A percentile compares a stretch with the other conserved stretches of the same genome.
Conservation (phyloP, 129 eudicot species). For the Dittrichia graveolens region DNA sequence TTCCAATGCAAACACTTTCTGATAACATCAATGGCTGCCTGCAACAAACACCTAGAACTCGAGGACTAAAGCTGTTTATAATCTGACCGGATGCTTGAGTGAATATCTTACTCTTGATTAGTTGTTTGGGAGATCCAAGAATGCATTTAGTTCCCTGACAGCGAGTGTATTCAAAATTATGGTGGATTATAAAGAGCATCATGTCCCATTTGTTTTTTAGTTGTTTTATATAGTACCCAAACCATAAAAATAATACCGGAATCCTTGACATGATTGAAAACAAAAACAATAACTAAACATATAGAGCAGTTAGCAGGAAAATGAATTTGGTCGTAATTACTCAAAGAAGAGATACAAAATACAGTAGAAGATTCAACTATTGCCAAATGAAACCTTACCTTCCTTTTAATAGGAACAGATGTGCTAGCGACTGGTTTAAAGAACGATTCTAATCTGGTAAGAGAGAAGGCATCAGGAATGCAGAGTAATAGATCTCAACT, state of each 20-base stretch:
- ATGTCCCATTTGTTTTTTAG: constrained; percentile 10
- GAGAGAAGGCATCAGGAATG: constrained; percentile 10
- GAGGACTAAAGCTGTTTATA: constrained; percentile 48
- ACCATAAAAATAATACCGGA: neutral
- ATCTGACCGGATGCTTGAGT: constrained; percentile 41
- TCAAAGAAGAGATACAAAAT: neutral
- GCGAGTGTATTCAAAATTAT: constrained; percentile 46
- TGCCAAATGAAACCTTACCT: constrained; percentile 46
- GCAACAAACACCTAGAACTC: constrained; percentile 41
- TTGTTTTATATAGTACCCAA: constrained; percentile 10
- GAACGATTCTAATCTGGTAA: constrained; percentile 87
- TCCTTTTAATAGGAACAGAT: constrained; percentile 68
- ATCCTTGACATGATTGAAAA: neutral
- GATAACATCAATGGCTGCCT: constrained; percentile 42
- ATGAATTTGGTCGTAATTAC: constrained; percentile 10
- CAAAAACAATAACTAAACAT: neutral
- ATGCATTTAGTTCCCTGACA: constrained; percentile 76
- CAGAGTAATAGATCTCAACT: neutral
- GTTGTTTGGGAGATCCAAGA: constrained; percentile 62
- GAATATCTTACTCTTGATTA: constrained; percentile 45
- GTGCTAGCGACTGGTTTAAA: constrained; percentile 68
- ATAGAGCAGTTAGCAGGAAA: neutral
- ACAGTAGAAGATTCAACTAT: constrained; percentile 1
- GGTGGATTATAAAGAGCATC: constrained; percentile 17
- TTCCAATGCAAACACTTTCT: constrained; percentile 54